Percentiles rank a stretch among this genome's conserved stretches.
Conservation (phyloP, 2,329 filamentous ascomycete genomes). For the Diaporthe citri region DNA sequence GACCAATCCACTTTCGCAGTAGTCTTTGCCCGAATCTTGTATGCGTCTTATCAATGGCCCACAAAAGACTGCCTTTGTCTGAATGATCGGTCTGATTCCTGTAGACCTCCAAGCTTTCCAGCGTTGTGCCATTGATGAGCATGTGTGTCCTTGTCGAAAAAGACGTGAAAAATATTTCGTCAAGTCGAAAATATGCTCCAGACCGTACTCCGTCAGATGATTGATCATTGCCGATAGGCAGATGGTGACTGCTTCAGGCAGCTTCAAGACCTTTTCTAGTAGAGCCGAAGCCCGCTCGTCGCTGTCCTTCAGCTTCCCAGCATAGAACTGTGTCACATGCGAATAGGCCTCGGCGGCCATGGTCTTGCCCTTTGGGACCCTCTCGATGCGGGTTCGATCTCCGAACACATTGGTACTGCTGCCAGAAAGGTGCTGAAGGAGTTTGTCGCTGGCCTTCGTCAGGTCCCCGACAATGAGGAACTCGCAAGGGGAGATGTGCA, state of each 20-base stretch:
- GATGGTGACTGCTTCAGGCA: conserved; percentile 88
- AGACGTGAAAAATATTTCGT: conserved; percentile 97
- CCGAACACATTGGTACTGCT: conserved; percentile 93
- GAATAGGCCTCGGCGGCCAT: conserved; percentile 88
- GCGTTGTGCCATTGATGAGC: conserved; percentile 93
- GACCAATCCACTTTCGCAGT: conserved; percentile 93
- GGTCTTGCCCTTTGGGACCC: conserved; percentile 80
- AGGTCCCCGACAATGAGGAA: conserved; percentile 93
- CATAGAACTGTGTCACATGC: conserved; percentile 94
- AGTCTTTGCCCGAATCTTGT: conserved; percentile 91
- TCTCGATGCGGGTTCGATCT: conserved; percentile 88
- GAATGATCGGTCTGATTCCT: conserved; percentile 91
- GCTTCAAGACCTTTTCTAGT: conserved; percentile 86
- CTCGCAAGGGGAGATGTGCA: conserved; percentile 96
- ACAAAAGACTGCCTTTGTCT: conserved; percentile 90
- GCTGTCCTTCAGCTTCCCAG: conserved; percentile 79
- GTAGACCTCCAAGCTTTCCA: conserved; percentile 95
- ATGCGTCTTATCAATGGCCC: conserved; percentile 92
- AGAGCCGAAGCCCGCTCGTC: conserved; percentile 72
- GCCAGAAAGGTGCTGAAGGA: conserved; percentile 89
- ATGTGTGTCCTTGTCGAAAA: conserved; percentile 96
- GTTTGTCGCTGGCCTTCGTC: conserved; percentile 91
- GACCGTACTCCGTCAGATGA: conserved; percentile 89
- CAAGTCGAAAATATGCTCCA: conserved; percentile 95
- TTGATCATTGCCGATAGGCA: conserved; percentile 97